Conservation (phyloP, 768 basidiomycete species). For the Leccinum variicolor region DNA sequence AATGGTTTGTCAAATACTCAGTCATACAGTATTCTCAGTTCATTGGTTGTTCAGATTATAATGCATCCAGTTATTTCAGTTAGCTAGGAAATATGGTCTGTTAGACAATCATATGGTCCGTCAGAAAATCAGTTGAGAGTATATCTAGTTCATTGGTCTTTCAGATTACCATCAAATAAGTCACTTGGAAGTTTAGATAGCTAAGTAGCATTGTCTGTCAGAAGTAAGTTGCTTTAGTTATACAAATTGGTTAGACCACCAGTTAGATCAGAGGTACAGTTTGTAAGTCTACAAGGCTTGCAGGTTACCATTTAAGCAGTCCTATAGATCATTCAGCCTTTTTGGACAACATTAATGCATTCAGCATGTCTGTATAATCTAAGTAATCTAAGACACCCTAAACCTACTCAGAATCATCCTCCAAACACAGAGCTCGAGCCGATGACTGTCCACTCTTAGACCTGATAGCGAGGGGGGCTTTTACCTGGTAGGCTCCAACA, state of each 20-base stretch:
- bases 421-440: background rate
- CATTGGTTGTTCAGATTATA: background rate
- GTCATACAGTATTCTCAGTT: background rate
- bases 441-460: too few species aligned
- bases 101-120: background rate
- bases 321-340: background rate
- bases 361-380: background rate
- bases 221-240: too few species aligned
- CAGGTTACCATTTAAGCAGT: background rate
- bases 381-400: background rate
- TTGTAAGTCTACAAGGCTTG: background rate
- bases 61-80: background rate
- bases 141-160: too few species aligned
- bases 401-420: background rate
- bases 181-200: too few species aligned
- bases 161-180: background rate
- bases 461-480: too few species aligned
- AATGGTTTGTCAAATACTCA: too few species aligned
- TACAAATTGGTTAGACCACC: too few species aligned
- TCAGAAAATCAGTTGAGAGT: background rate
- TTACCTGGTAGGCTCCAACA: too few species aligned
- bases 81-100: too few species aligned
- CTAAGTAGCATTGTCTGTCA: too few species aligned
- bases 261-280: background rate
- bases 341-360: background rate